Evolutionary conservation across 768 basidiomycete species (phyloP).

Genomic region (Pleurotus cornucopiae): DNA sequence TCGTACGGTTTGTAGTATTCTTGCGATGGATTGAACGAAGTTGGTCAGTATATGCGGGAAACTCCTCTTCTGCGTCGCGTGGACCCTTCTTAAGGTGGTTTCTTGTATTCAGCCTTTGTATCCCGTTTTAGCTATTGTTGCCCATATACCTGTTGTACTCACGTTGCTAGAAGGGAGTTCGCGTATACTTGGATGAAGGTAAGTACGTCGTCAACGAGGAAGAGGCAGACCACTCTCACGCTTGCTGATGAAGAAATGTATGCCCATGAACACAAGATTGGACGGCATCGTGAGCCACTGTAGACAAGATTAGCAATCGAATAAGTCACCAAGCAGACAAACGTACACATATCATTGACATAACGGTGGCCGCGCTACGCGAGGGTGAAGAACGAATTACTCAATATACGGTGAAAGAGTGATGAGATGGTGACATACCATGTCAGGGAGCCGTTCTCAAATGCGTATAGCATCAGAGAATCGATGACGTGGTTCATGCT

Average conservation of each 20-base stretch:
- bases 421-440: constrained; percentile 22
- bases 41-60: neutral
- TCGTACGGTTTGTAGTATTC: neutral
- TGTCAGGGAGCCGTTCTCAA: constrained; percentile 51
- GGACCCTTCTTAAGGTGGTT: neutral
- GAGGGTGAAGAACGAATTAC: neutral
- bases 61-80: neutral
- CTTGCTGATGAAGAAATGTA: constrained; percentile 46
- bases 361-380: constrained; percentile 33
- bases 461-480: constrained; percentile 42
- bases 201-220: neutral
- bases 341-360: constrained; percentile 39
- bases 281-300: constrained; percentile 40
- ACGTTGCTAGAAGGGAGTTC: constrained; percentile 6
- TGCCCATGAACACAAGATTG: constrained; percentile 39
- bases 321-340: neutral
- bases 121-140: neutral
- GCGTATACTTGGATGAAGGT: neutral
- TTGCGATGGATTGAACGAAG: constrained; percentile 1
- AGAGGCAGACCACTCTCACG: constrained; percentile 20
- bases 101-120: constrained; percentile 1
- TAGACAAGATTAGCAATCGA: neutral
- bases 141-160: neutral
- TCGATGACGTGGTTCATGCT: constrained; percentile 44
- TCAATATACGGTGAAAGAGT: neutral